A percentile compares a stretch with the other conserved stretches of the same genome.
Evolutionary conservation across 2,329 filamentous ascomycete genomes (phyloP).

Genomic region (Ilyonectria destructans): DNA sequence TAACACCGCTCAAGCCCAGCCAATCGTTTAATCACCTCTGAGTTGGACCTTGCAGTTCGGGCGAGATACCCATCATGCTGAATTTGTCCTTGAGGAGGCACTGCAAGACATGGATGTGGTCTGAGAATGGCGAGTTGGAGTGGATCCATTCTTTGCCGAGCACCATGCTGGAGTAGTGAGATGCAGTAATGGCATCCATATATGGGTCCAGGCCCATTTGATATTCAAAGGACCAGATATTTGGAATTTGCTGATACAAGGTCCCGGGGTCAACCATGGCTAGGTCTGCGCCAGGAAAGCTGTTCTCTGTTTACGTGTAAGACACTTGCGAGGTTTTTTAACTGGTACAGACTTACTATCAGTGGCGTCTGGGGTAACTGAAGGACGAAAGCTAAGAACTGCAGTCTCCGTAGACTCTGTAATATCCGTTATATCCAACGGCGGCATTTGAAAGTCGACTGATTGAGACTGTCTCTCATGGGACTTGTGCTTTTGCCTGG

Average conservation of each 20-base stretch:
- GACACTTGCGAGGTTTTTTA: neutral
- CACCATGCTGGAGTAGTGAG: slow-evolving; percentile 38
- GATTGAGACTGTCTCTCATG: neutral
- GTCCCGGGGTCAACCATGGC: slow-evolving; percentile 30
- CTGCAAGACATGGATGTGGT: slow-evolving; percentile 51
- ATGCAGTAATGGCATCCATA: slow-evolving; percentile 45
- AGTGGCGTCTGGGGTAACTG: neutral
- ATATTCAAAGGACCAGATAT: slow-evolving; percentile 52
- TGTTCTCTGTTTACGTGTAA: neutral
- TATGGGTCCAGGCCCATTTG: slow-evolving; percentile 52
- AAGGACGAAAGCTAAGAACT: neutral
- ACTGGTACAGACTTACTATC: neutral
- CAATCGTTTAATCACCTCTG: slow-evolving; percentile 32
- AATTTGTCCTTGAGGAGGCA: slow-evolving; percentile 47
- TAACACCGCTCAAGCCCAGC: neutral
- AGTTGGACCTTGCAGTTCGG: slow-evolving; percentile 26
- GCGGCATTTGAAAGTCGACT: neutral
- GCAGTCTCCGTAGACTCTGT: neutral
- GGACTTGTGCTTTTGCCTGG: neutral
- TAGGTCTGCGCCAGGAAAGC: slow-evolving; percentile 12
- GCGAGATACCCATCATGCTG: slow-evolving; percentile 31
- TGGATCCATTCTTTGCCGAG: slow-evolving; percentile 47
- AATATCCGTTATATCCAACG: slow-evolving; percentile 1
- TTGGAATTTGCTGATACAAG: slow-evolving; percentile 47
- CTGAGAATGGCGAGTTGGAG: slow-evolving; percentile 53